phyloP scores from a whole-genome alignment of 306 rosid genomes.

The Alnus glutinosa region DNA sequence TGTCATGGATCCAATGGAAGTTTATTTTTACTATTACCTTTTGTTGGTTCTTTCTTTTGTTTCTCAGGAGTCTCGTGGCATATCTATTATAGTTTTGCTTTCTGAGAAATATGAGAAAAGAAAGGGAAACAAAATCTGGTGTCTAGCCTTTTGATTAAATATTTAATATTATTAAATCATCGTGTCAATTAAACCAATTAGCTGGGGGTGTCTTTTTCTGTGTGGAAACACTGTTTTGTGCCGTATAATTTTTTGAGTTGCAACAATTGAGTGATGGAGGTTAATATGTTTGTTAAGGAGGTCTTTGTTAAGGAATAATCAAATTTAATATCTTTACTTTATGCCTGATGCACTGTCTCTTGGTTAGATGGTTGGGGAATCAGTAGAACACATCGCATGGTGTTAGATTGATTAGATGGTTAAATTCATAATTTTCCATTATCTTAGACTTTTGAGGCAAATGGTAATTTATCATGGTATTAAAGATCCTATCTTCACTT shows the following conservation, averaged over 20 bases:
- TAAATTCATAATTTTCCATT: neutral
- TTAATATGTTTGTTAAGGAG: neutral
- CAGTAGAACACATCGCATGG: neutral
- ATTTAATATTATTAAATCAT: neutral
- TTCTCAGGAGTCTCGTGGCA: neutral
- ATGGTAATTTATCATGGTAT: neutral
- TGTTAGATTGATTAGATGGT: constrained; percentile 1
- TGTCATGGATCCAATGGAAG: neutral
- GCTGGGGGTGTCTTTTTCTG: neutral
- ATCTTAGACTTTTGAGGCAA: neutral
- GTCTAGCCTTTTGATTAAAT: neutral
- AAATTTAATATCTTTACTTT: neutral
- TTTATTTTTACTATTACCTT: neutral
- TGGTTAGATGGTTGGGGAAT: constrained; percentile 3
- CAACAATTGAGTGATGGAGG: neutral
- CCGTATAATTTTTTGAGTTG: neutral
- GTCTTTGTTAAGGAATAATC: neutral
- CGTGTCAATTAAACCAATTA: neutral
- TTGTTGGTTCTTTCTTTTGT: neutral
- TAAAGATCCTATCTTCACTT: neutral
- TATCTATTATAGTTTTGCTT: neutral
- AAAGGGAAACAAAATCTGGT: neutral
- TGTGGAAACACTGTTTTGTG: neutral
- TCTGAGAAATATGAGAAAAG: neutral
- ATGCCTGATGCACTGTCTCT: neutral